A percentile compares a stretch with the other conserved stretches of the same genome.
Conservation (phyloP, 192 early-diverging fungal genomes). For the Coemansia aciculifera region DNA sequence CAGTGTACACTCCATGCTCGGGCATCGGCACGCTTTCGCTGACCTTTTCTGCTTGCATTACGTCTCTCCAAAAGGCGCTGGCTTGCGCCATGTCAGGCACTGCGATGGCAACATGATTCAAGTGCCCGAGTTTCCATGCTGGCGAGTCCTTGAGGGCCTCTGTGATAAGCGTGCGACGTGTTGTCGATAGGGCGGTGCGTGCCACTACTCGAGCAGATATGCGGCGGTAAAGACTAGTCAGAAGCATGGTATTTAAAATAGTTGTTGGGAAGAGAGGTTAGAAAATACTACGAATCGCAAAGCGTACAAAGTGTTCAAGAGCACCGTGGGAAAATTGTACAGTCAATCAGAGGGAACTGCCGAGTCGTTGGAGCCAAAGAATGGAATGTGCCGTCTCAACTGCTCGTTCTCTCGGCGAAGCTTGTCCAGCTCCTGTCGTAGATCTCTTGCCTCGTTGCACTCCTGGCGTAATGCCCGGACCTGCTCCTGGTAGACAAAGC, state of each 20-base stretch:
- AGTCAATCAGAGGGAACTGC: not conserved
- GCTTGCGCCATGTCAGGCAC: constrained; percentile 74
- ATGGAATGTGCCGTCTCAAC: constrained; percentile 41
- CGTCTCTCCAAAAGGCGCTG: constrained; percentile 66
- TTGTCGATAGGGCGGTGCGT: not conserved
- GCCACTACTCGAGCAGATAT: not conserved
- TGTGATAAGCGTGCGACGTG: constrained; percentile 19
- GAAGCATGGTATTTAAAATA: not conserved
- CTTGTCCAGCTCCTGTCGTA: constrained; percentile 42
- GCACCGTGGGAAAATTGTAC: not conserved
- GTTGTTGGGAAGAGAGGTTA: too few relatives aligned
- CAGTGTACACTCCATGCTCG: constrained; percentile 84
- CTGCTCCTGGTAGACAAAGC: constrained; percentile 49
- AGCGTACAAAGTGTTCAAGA: not conserved
- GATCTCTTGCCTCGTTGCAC: constrained; percentile 27
- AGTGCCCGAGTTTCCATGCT: constrained; percentile 69
- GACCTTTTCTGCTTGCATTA: constrained; percentile 67
- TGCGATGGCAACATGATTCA: constrained; percentile 85
- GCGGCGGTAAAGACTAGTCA: not conserved
- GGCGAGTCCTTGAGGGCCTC: constrained; percentile 25
- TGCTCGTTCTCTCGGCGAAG: constrained; percentile 50
- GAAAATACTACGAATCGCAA: not conserved
- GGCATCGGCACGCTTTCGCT: constrained; percentile 69
- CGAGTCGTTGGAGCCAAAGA: constrained; percentile 13
- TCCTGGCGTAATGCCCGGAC: constrained; percentile 32